Conservation (phyloP, 2,329 filamentous ascomycete genomes). For the Fusarium protoensiforme region DNA sequence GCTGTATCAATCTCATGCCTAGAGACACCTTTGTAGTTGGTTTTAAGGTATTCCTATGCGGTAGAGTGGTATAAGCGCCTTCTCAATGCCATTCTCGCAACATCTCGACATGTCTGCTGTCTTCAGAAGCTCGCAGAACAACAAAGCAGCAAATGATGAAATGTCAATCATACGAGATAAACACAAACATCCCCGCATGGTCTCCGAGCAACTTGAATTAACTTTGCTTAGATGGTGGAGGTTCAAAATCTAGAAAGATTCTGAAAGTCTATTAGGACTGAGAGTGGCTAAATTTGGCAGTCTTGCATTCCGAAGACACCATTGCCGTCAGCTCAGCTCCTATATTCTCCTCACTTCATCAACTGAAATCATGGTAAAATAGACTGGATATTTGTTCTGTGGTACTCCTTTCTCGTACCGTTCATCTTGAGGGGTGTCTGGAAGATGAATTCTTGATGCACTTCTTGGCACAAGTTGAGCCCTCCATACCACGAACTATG, state of each 20-base stretch:
- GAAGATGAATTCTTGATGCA: slow-evolving; percentile 25
- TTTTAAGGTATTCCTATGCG: not conserved
- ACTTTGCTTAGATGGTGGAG: slow-evolving; percentile 27
- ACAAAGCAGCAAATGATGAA: not conserved
- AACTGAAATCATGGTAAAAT: not conserved
- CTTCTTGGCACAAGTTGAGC: slow-evolving; percentile 26
- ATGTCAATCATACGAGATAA: not conserved
- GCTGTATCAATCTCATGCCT: not conserved
- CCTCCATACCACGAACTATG: slow-evolving; percentile 32
- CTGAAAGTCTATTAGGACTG: slow-evolving; percentile 25
- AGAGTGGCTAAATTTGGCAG: slow-evolving; percentile 15
- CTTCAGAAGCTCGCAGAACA: not conserved
- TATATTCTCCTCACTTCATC: not conserved
- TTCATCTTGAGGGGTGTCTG: slow-evolving; percentile 20
- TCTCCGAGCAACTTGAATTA: slow-evolving; percentile 35
- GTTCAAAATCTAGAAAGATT: slow-evolving; percentile 25
- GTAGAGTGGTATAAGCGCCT: not conserved
- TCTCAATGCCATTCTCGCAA: not conserved
- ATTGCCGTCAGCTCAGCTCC: not conserved
- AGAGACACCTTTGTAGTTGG: not conserved
- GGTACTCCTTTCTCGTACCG: not conserved
- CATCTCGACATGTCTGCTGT: not conserved
- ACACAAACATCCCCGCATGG: slow-evolving; percentile 17
- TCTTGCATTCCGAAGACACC: slow-evolving; percentile 20
- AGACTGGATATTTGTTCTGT: not conserved